A percentile compares a stretch with the other conserved stretches of the same genome.
These are phyloP conservation scores for Boletus subparvulus DNA, from an alignment of 768 basidiomycete genomes.

Conservation along the genomic window DNA sequence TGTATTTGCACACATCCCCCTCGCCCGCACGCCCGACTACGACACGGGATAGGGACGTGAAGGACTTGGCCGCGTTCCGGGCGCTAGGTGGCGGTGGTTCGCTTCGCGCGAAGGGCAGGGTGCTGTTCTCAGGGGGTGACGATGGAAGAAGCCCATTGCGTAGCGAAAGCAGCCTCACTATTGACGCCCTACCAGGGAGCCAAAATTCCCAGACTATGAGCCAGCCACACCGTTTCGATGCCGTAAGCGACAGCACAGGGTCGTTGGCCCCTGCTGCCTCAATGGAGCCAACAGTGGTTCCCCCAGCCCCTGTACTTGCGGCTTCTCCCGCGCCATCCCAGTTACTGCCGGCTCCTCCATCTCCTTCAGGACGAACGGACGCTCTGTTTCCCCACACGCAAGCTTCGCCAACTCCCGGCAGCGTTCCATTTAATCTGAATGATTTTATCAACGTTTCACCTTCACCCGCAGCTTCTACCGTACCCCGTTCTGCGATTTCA, in stretches of 20 bases:
- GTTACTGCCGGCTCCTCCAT: conserved; percentile 25
- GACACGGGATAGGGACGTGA: conserved; percentile 44
- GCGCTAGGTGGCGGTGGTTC: conserved; percentile 47
- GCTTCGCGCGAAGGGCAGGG: conserved; percentile 62
- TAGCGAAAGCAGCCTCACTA: conserved; percentile 28
- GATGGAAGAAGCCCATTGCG: conserved; percentile 26
- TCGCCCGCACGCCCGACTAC: conserved; percentile 67
- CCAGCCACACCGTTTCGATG: conserved; percentile 20
- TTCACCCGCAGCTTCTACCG: conserved; percentile 46
- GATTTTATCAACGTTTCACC: conserved; percentile 77
- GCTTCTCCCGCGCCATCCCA: conserved; percentile 24
- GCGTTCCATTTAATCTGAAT: conserved; percentile 56
- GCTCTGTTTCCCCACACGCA: conserved; percentile 27
- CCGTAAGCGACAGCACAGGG: conserved; percentile 11
- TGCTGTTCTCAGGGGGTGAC: conserved; percentile 59
- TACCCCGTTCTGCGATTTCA: conserved; percentile 32
- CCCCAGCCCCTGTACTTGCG: conserved; percentile 34
- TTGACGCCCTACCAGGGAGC: conserved; percentile 26
- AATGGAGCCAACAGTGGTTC: conserved; percentile 33
- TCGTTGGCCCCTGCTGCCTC: conserved; percentile 27
- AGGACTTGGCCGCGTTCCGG: conserved; percentile 57
- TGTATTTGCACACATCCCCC: conserved; percentile 82
- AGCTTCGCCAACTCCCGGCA: conserved; percentile 37
- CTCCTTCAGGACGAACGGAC: conserved; percentile 26
- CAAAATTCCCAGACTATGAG: conserved; percentile 24